A percentile compares a stretch with the other conserved stretches of the same genome.
Evolutionary conservation across 768 basidiomycete species (phyloP).

Genomic region (Bullera alba): DNA sequence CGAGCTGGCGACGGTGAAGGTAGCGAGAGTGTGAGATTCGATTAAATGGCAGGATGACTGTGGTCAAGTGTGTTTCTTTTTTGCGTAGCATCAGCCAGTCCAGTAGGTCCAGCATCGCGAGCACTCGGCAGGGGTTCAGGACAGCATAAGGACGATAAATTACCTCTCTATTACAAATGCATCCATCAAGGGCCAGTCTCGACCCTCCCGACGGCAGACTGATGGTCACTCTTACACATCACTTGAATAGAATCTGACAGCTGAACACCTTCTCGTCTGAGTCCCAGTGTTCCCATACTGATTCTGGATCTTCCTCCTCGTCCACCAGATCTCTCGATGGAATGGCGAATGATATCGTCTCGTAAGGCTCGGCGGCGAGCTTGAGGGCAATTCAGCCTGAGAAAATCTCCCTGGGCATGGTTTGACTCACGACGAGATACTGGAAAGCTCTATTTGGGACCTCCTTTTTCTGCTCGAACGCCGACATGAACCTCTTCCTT

Average conservation of each 20-base stretch:
- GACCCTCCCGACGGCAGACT: too few species aligned
- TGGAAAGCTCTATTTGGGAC: constrained; percentile 94
- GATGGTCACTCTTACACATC: too few species aligned
- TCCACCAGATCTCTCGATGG: constrained; percentile 81
- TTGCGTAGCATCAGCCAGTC: too few species aligned
- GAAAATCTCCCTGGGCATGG: background rate
- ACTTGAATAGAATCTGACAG: constrained; percentile 88
- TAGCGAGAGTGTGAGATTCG: too few species aligned
- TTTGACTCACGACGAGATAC: constrained; percentile 77
- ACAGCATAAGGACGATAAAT: too few species aligned
- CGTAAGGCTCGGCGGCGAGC: constrained; percentile 99
- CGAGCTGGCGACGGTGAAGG: constrained; percentile 2
- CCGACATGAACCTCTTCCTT: constrained; percentile 86
- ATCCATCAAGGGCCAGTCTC: too few species aligned
- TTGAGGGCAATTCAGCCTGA: constrained; percentile 39
- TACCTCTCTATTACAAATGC: too few species aligned
- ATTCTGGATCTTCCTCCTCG: constrained; percentile 66
- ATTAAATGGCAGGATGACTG: too few species aligned
- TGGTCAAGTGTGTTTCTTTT: too few species aligned
- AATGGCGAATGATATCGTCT: constrained; percentile 98
- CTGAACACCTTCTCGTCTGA: constrained; percentile 97
- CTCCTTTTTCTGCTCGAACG: constrained; percentile 94
- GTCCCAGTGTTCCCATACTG: constrained; percentile 98
- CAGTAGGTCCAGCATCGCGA: too few species aligned
- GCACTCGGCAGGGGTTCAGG: too few species aligned